Percentiles rank a stretch among this genome's conserved stretches.
These are phyloP conservation scores for Sporothrix brunneoviolacea DNA, from an alignment of 2,329 filamentous ascomycete species.

Conservation along the genomic window DNA sequence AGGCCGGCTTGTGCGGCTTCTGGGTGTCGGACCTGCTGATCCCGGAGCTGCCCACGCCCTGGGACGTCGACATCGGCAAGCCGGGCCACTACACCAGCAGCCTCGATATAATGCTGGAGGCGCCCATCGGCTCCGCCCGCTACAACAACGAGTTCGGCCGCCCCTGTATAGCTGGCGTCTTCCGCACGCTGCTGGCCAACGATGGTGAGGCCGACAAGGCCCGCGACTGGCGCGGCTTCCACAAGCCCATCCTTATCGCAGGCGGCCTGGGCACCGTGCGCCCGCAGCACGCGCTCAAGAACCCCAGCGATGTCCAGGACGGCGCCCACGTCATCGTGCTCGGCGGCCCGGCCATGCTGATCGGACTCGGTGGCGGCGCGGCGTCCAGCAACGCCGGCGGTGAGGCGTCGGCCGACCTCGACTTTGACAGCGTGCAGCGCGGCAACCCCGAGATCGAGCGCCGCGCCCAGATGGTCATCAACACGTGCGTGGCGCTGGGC, in stretches of 20 bases:
- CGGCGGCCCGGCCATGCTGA: slow-evolving; percentile 94
- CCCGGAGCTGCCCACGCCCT: slow-evolving; percentile 72
- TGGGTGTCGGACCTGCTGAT: slow-evolving; percentile 93
- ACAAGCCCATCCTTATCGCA: slow-evolving; percentile 98
- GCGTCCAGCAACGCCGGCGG: slow-evolving; percentile 86
- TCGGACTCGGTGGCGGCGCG: slow-evolving; percentile 90
- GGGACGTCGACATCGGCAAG: slow-evolving; percentile 87
- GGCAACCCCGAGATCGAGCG: slow-evolving; percentile 96
- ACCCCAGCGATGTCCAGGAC: slow-evolving; percentile 67
- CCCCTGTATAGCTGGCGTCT: slow-evolving; percentile 81
- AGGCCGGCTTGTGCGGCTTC: slow-evolving; percentile 86
- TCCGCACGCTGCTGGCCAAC: slow-evolving; percentile 77
- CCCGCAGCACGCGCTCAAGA: slow-evolving; percentile 85
- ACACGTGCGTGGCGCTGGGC: slow-evolving; percentile 81
- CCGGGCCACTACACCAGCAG: slow-evolving; percentile 89
- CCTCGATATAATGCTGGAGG: slow-evolving; percentile 95
- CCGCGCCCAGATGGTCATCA: slow-evolving; percentile 95
- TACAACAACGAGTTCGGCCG: slow-evolving; percentile 98
- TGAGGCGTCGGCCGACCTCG: slow-evolving; percentile 82
- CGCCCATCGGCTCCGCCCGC: slow-evolving; percentile 85
- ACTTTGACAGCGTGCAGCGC: slow-evolving; percentile 95
- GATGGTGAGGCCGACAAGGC: slow-evolving; percentile 37
- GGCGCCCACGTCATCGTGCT: slow-evolving; percentile 91
- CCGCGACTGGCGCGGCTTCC: slow-evolving; percentile 78
- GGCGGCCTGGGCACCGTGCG: slow-evolving; percentile 90